Base-by-base conservation (phyloP, 495 filamentous ascomycete species). In the Penicillium steckii region DNA sequence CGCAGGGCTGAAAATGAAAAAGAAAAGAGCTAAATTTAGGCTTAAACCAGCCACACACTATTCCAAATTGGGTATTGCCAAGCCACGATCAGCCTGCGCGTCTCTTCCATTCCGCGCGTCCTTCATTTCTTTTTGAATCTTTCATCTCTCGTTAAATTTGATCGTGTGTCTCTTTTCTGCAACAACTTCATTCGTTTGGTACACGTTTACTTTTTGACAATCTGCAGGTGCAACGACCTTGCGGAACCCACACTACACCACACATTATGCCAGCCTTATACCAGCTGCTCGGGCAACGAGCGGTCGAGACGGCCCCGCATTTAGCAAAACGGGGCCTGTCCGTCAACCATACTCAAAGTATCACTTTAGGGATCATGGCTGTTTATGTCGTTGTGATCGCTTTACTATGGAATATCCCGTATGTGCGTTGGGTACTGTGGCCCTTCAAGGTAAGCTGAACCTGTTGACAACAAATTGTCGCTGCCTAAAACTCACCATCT, bases 381-480 rank as follows among this genome's bases (percentile, higher is more conserved):
- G 86, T 72, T 46, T 91, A 91, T 66, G 80, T 86, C 1, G 86
- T 90, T 13, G 78, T 80, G 32, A 90, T 91, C 56, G 86, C 86
- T 3, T 68, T 90, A 19, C 70, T 91, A 6, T 91, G 88, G 88
- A 91, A 91, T 64, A 50, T 90, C 8, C 88, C 88, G 1, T 90
- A 91, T 62, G 66, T 91, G 15, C 78, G 83, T 15, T 87, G 77
- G 76, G 75, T 81, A 0, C 68, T 91, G 17, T 91, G 87, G 87
- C 88, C 88, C n/a, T 91, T 91, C 76, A 91, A 91, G 73, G 86
- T 88, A 65, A 46, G 53, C n/a, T n/a, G n/a, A n/a, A n/a, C n/a
- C n/a, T n/a, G n/a, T n/a, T n/a, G n/a, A n/a, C n/a, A n/a, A n/a
- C n/a, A n/a, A n/a, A n/a, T n/a, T n/a, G n/a, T n/a, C n/a, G n/a